Evolutionary conservation across 306 rosid genomes (phyloP).

Genomic region (Sesbania bispinosa): DNA sequence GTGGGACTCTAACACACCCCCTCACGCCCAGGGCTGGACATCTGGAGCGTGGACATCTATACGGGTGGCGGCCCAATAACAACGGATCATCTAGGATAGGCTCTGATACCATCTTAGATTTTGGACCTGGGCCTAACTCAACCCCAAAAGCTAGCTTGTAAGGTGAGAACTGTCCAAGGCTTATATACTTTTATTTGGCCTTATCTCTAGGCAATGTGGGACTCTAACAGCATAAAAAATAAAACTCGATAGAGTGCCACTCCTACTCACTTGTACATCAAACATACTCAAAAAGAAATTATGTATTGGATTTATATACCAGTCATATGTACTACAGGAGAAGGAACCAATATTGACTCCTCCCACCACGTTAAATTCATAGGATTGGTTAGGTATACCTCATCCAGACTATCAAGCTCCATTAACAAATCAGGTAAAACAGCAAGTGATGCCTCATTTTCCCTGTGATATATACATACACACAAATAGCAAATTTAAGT

Average conservation of each 20-base stretch:
- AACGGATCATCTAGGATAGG: too few relatives aligned
- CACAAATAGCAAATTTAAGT: background rate
- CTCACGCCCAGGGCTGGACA: too few relatives aligned
- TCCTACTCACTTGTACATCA: background rate
- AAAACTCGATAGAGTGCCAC: background rate
- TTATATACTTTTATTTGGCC: too few relatives aligned
- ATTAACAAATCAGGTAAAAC: constrained; percentile 71
- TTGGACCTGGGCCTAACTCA: too few relatives aligned
- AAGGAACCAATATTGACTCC: background rate
- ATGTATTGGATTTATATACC: background rate
- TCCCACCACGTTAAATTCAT: constrained; percentile 1
- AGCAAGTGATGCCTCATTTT: constrained; percentile 87
- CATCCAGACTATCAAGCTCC: constrained; percentile 81
- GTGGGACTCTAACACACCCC: too few relatives aligned
- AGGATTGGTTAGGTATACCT: constrained; percentile 41
- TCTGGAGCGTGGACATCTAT: too few relatives aligned
- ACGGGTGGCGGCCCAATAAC: too few relatives aligned
- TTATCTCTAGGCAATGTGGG: too few relatives aligned
- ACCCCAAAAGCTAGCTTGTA: too few relatives aligned
- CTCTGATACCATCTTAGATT: too few relatives aligned
- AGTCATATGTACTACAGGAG: background rate
- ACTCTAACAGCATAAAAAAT: background rate
- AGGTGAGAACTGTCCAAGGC: too few relatives aligned
- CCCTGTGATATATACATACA: constrained; percentile 38
- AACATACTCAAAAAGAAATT: background rate